These are phyloP conservation scores for Mortierella sp. DNA, from an alignment of 371 early-diverging fungal species.

Conservation along the genomic window DNA sequence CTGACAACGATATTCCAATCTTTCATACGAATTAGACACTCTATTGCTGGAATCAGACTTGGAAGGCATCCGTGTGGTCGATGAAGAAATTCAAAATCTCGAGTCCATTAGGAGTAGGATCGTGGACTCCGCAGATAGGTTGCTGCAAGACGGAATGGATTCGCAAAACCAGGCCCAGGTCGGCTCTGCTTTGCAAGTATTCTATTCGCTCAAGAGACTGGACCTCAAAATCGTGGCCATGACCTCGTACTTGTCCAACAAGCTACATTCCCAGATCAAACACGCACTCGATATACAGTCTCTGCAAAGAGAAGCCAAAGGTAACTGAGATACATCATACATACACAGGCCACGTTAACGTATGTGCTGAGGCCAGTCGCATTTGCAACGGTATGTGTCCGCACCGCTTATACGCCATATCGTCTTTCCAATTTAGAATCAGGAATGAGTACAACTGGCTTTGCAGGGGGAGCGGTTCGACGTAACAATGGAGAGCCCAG, in stretches of 20 bases:
- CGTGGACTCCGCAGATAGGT: constrained; percentile 64
- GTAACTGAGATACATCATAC: constrained; percentile 36
- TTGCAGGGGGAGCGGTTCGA: constrained; percentile 58
- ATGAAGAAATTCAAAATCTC: constrained; percentile 62
- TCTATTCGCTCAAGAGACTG: constrained; percentile 74
- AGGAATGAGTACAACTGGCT: constrained; percentile 29
- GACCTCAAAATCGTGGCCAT: constrained; percentile 59
- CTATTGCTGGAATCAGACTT: constrained; percentile 73
- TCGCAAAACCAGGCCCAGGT: constrained; percentile 76
- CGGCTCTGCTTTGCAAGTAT: constrained; percentile 81
- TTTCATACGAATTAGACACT: no score
- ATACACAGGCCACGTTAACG: no score
- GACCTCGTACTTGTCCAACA: constrained; percentile 60
- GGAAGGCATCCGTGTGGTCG: constrained; percentile 74
- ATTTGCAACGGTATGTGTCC: no score
- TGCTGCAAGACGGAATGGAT: constrained; percentile 70
- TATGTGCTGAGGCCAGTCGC: no score
- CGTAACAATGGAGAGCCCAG: constrained; percentile 65
- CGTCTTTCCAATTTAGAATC: constrained; percentile 19
- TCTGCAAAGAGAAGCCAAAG: constrained; percentile 72
- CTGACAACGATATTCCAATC: no score
- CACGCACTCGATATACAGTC: constrained; percentile 71
- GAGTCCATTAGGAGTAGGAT: constrained; percentile 59
- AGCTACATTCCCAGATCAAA: constrained; percentile 66
- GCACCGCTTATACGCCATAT: not conserved